These are phyloP conservation scores for Daucus carota DNA, from an alignment of 129 eudicot genomes.

Conservation along the genomic window DH1_v3.0 NC_030382.2:14314501-14315000, in stretches of 20 bases:
- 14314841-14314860: conserved; percentile 11
- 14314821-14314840: conserved; percentile 19
- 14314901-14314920: neutral
- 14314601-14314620: too few relatives aligned
- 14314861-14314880: neutral
- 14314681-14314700: too few relatives aligned
- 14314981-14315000: neutral
- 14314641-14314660: too few relatives aligned
- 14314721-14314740: conserved; percentile 31
- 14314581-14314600: too few relatives aligned
- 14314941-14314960: neutral
- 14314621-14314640: too few relatives aligned
- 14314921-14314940: neutral
- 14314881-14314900: conserved; percentile 9
- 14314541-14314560: too few relatives aligned
- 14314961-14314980: neutral
- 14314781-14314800: conserved; percentile 18
- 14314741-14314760: conserved; percentile 22
- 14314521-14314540: too few relatives aligned
- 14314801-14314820: conserved; percentile 19
- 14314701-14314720: neutral
- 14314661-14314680: too few relatives aligned
- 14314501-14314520: too few relatives aligned
- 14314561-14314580: too few relatives aligned
- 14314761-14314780: neutral